phyloP scores from a whole-genome alignment of 805 yeast species.

The Lachancea mirantina region DNA sequence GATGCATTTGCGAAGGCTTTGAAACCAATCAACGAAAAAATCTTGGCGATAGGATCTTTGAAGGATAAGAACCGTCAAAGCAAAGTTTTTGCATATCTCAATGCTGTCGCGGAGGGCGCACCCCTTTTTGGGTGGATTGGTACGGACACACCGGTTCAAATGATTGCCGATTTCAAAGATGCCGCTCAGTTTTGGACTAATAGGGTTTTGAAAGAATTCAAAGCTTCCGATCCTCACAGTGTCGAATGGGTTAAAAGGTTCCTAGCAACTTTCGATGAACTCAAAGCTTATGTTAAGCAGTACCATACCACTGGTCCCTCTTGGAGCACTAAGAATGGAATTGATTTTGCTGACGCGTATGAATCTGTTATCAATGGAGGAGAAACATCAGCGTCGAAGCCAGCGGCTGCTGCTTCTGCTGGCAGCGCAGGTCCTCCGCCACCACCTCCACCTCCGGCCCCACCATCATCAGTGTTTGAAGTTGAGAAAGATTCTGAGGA shows the following conservation, averaged over 20 bases:
- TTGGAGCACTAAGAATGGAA: slow-evolving; percentile 61
- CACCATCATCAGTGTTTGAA: slow-evolving; percentile 68
- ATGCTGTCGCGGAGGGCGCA: slow-evolving; percentile 80
- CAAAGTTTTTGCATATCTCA: slow-evolving; percentile 60
- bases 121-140: slow-evolving; percentile 91
- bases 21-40: slow-evolving; percentile 58
- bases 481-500: slow-evolving; percentile 24
- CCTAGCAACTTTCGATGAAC: slow-evolving; percentile 55
- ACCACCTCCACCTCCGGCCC: slow-evolving; percentile 93
- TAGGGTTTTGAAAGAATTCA: slow-evolving; percentile 77
- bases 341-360: slow-evolving; percentile 46
- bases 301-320: slow-evolving; percentile 77
- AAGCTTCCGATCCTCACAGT: slow-evolving; percentile 59
- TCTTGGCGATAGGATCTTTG: slow-evolving; percentile 49
- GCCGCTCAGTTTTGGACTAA: slow-evolving; percentile 93
- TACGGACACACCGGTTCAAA: slow-evolving; percentile 64
- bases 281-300: slow-evolving; percentile 68
- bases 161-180: slow-evolving; percentile 77
- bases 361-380: slow-evolving; percentile 18
- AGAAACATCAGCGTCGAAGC: slow-evolving; percentile 19
- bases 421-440: slow-evolving; percentile 40
- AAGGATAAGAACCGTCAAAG: slow-evolving; percentile 74
- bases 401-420: slow-evolving; percentile 33
- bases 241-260: slow-evolving; percentile 77
- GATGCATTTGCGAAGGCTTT: slow-evolving; percentile 50